These are phyloP conservation scores for Penicillium sp. DNA, from an alignment of 2,329 filamentous ascomycete species.

Conservation along the genomic window DNA sequence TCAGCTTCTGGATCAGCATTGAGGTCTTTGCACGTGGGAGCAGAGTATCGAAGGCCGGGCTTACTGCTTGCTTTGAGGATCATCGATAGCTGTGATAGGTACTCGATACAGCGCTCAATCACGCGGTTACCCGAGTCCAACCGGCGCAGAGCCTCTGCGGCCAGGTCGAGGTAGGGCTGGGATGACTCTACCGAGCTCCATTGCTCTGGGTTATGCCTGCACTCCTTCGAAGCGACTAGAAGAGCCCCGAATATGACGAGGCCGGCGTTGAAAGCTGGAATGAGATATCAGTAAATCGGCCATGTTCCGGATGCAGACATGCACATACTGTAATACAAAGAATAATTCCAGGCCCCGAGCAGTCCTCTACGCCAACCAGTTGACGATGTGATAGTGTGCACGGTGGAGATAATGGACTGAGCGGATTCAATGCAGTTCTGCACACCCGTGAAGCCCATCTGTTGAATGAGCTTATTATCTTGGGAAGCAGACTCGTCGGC, in stretches of 20 bases:
- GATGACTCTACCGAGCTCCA: constrained; percentile 7
- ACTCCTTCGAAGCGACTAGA: constrained; percentile 16
- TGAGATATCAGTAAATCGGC: neutral
- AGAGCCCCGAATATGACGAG: constrained; percentile 35
- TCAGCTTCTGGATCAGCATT: neutral
- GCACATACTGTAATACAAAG: constrained; percentile 34
- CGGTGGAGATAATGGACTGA: constrained; percentile 28
- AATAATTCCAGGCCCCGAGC: constrained; percentile 33
- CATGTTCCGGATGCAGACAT: neutral
- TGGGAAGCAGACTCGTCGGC: constrained; percentile 7
- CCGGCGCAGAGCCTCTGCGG: constrained; percentile 22
- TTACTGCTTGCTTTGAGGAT: constrained; percentile 13
- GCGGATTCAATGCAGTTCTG: constrained; percentile 34
- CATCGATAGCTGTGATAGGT: constrained; percentile 21
- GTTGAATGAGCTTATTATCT: constrained; percentile 26
- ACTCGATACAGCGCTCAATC: constrained; percentile 29
- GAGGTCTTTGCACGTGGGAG: neutral
- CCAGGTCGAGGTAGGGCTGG: constrained; percentile 20
- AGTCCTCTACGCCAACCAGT: constrained; percentile 22
- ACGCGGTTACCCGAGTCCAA: constrained; percentile 33
- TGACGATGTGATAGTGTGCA: constrained; percentile 21
- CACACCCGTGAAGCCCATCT: constrained; percentile 33
- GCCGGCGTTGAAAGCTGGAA: constrained; percentile 33
- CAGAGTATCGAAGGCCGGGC: neutral
- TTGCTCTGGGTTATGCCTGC: constrained; percentile 7